Conservation (phyloP, 805 yeast species). For the Myxozyma nipponensis region DNA sequence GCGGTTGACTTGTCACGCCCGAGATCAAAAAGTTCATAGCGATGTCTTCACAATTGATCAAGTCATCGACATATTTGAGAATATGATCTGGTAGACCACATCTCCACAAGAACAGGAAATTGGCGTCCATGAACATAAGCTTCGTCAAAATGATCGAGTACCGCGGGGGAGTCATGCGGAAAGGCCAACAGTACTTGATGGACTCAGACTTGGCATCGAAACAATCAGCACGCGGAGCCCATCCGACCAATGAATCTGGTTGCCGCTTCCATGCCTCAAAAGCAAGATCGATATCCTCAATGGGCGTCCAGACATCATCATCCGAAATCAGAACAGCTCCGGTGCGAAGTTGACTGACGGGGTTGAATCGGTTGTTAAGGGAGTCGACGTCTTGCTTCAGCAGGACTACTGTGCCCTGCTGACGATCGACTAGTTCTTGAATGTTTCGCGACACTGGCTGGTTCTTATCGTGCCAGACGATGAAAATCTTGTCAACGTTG, state of each 20-base stretch:
- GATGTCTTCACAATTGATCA: slow-evolving; percentile 26
- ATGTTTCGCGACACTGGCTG: slow-evolving; percentile 21
- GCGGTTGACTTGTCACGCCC: slow-evolving; percentile 20
- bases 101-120: slow-evolving; percentile 26
- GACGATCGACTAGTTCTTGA: slow-evolving; percentile 8
- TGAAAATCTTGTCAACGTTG: slow-evolving; percentile 21
- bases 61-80: slow-evolving; percentile 26
- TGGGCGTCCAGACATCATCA: slow-evolving; percentile 28
- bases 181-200: slow-evolving; percentile 25
- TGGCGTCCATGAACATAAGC: slow-evolving; percentile 28
- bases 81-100: slow-evolving; percentile 26
- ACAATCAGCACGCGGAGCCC: slow-evolving; percentile 27
- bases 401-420: slow-evolving; percentile 15
- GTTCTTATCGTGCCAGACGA: slow-evolving; percentile 25
- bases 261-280: slow-evolving; percentile 27
- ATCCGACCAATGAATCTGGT: slow-evolving; percentile 26
- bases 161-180: slow-evolving; percentile 17
- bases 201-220: slow-evolving; percentile 10
- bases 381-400: slow-evolving; percentile 25
- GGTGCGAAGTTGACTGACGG: slow-evolving; percentile 20
- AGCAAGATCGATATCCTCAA: slow-evolving; percentile 24
- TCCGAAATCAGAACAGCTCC: slow-evolving; percentile 25
- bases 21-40: slow-evolving; percentile 27
- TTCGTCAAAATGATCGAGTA: slow-evolving; percentile 27
- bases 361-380: slow-evolving; percentile 26